These are phyloP conservation scores for Fusarium fujikuroi DNA, from an alignment of 2,329 filamentous ascomycete genomes.

Conservation along the genomic window DNA sequence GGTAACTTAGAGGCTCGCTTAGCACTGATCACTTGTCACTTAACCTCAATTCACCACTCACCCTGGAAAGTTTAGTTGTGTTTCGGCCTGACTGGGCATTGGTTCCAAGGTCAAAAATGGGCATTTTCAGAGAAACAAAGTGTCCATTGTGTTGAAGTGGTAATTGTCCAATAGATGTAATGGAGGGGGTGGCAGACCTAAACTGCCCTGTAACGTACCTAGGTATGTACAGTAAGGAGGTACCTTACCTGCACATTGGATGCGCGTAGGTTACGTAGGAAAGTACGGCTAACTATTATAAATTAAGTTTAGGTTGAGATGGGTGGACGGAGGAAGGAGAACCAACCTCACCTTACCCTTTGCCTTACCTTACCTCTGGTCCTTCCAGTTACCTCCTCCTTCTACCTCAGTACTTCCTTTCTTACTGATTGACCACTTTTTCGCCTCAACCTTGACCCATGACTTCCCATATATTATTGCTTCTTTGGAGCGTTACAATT, in stretches of 20 bases:
- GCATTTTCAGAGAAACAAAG: conserved; percentile 21
- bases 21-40: conserved; percentile 33
- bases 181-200: not conserved
- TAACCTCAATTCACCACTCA: conserved; percentile 10
- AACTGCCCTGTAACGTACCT: not conserved
- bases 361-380: not conserved
- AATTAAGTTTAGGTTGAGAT: conserved; percentile 15
- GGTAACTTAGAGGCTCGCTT: conserved; percentile 21
- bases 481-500: conserved; percentile 6
- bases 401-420: not conserved
- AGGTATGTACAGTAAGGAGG: not conserved
- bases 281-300: conserved; percentile 5
- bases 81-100: conserved; percentile 6
- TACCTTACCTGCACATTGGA: not conserved
- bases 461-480: conserved; percentile 21
- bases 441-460: conserved; percentile 15
- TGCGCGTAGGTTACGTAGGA: not conserved
- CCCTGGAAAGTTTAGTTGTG: conserved; percentile 8
- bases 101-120: conserved; percentile 5
- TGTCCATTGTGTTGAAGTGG: conserved; percentile 1
- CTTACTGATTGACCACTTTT: conserved; percentile 6
- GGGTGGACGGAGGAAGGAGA: conserved; percentile 8
- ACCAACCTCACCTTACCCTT: not conserved
- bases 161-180: not conserved
- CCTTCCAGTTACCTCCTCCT: not conserved